Evolutionary conservation across 805 yeast genomes (phyloP).

Genomic region (Candida corydali): DNA sequence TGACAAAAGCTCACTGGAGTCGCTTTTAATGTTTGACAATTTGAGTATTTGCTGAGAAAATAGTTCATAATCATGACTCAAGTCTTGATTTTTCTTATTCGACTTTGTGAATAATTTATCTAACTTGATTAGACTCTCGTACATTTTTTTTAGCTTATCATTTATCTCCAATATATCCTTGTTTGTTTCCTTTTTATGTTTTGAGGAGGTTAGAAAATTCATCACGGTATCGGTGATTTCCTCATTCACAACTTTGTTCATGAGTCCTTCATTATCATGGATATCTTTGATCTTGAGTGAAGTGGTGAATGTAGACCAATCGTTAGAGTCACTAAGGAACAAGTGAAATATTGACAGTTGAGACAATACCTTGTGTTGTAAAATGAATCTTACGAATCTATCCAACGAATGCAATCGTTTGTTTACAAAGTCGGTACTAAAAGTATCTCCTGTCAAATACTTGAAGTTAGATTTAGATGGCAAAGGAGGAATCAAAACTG

Average conservation of each 20-base stretch:
- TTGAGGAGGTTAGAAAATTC: conserved; percentile 81
- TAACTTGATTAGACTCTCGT: conserved; percentile 74
- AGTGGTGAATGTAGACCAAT: conserved; percentile 67
- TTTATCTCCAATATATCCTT: conserved; percentile 60
- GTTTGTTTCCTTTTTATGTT: conserved; percentile 67
- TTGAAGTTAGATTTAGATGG: conserved; percentile 92
- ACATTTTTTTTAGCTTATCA: conserved; percentile 77
- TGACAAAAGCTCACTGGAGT: conserved; percentile 15
- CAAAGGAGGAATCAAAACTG: conserved; percentile 84
- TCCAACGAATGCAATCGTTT: conserved; percentile 79
- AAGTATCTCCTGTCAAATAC: conserved; percentile 90
- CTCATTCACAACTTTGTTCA: conserved; percentile 44
- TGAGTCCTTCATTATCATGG: conserved; percentile 20
- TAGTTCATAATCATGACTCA: conserved; percentile 68
- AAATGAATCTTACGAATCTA: conserved; percentile 67
- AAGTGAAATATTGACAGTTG: conserved; percentile 66
- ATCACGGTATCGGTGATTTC: conserved; percentile 90
- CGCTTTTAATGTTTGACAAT: conserved; percentile 46
- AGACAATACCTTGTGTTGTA: conserved; percentile 68
- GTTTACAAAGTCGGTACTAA: conserved; percentile 76
- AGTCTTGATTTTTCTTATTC: conserved; percentile 65
- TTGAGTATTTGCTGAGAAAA: conserved; percentile 68
- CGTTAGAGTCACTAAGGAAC: conserved; percentile 64
- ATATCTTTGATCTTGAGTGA: conserved; percentile 41
- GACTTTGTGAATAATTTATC: conserved; percentile 76